Percentiles rank a stretch among this genome's conserved stretches.
Evolutionary conservation across 441 rosid species (phyloP).

Genomic region (Adansonia gregorii): DNA sequence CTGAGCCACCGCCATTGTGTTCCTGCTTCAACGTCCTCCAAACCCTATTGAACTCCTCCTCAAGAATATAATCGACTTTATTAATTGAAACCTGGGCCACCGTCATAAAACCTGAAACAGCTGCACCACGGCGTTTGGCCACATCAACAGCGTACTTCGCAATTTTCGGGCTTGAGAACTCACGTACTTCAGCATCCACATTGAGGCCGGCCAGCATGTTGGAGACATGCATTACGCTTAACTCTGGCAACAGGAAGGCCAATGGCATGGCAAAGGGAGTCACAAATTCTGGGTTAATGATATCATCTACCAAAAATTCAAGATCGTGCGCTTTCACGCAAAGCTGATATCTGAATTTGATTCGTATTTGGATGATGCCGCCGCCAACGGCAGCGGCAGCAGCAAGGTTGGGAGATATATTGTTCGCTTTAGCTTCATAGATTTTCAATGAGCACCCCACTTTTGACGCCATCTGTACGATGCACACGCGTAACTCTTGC

Average conservation of each 20-base stretch:
- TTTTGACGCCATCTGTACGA: not conserved
- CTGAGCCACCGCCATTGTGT: not conserved
- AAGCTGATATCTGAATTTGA: not conserved
- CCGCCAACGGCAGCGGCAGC: not conserved
- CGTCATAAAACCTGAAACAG: not conserved
- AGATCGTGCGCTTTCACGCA: not conserved
- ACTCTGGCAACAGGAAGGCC: not conserved
- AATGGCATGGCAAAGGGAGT: not conserved
- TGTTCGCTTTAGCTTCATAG: not conserved
- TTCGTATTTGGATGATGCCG: not conserved
- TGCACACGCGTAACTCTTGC: too few relatives aligned
- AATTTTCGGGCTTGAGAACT: not conserved
- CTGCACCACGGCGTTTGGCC: not conserved
- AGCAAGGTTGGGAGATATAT: not conserved
- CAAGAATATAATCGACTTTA: not conserved
- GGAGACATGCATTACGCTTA: not conserved
- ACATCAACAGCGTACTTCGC: not conserved
- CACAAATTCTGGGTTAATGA: not conserved
- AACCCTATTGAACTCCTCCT: not conserved
- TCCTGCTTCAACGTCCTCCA: not conserved
- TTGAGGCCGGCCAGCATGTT: not conserved
- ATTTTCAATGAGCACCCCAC: not conserved
- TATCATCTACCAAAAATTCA: not conserved
- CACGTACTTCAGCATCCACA: not conserved
- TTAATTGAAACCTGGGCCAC: not conserved